A percentile compares a stretch with the other conserved stretches of the same genome.
Conservation (phyloP, 2,329 filamentous ascomycete genomes). For the Xylaria sp. region DNA sequence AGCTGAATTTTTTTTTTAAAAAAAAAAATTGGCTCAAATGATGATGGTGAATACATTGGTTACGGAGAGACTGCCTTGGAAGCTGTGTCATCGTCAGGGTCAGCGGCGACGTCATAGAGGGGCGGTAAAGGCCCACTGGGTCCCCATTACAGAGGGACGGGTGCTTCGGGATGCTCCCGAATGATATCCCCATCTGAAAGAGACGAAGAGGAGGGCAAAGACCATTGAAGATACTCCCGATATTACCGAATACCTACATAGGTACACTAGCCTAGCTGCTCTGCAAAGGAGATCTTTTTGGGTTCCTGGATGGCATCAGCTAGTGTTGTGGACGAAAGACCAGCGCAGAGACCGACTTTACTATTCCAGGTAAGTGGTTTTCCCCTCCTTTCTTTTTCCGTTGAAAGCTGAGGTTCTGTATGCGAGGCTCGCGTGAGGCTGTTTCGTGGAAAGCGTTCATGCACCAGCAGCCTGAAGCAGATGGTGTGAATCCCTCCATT, state of each 20-base stretch:
- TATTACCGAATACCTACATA: background rate
- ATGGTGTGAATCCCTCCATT: background rate
- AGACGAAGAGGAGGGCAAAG: slow-evolving; percentile 7
- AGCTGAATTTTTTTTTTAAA: background rate
- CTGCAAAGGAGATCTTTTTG: slow-evolving; percentile 7
- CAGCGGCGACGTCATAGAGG: slow-evolving; percentile 27
- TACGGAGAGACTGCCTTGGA: slow-evolving; percentile 3
- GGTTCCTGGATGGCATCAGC: slow-evolving; percentile 18
- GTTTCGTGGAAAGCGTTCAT: background rate
- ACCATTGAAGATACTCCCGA: slow-evolving; percentile 1
- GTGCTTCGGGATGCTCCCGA: slow-evolving; percentile 13
- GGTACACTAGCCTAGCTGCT: background rate
- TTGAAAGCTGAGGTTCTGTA: background rate
- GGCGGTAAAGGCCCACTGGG: slow-evolving; percentile 22
- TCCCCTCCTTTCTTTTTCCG: background rate
- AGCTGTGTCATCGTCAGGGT: slow-evolving; percentile 9
- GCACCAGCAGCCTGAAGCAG: background rate
- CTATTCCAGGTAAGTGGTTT: background rate
- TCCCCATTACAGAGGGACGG: slow-evolving; percentile 11
- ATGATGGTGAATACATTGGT: background rate
- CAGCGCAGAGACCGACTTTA: slow-evolving; percentile 4
- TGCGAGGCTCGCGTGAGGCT: slow-evolving; percentile 15
- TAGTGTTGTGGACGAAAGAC: slow-evolving; percentile 7
- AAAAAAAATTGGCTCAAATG: background rate
- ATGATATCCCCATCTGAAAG: slow-evolving; percentile 4